These are phyloP conservation scores for Fusarium pilosicola DNA, from an alignment of 2,329 filamentous ascomycete genomes.

Conservation along the genomic window DNA sequence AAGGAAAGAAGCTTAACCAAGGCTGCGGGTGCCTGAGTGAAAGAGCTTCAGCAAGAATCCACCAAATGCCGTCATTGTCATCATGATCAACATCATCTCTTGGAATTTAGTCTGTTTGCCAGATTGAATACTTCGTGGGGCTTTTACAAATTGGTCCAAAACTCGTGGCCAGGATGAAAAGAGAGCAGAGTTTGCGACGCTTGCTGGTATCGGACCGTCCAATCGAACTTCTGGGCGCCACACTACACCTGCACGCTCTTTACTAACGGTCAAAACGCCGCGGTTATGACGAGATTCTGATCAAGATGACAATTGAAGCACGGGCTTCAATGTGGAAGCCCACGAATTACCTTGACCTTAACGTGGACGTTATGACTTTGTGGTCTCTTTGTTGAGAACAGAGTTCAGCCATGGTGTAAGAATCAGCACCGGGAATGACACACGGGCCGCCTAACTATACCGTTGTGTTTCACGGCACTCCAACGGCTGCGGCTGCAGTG, in stretches of 20 bases:
- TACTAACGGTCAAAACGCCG: conserved; percentile 6
- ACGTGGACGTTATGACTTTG: background rate
- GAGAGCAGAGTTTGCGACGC: background rate
- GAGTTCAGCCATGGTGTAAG: conserved; percentile 26
- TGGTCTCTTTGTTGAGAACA: conserved; percentile 6
- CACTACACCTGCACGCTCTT: conserved; percentile 34
- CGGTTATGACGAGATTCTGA: conserved; percentile 24
- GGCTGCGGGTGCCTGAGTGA: conserved; percentile 1
- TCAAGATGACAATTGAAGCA: background rate
- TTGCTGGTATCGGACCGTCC: background rate
- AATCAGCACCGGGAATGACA: conserved; percentile 17
- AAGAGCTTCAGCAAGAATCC: conserved; percentile 9
- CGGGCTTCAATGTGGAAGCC: background rate
- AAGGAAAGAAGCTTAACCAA: conserved; percentile 33
- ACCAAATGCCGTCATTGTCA: conserved; percentile 31
- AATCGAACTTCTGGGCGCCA: background rate
- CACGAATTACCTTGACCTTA: background rate
- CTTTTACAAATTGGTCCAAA: conserved; percentile 4
- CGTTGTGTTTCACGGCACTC: conserved; percentile 14
- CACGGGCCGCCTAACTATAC: conserved; percentile 22
- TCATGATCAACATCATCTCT: conserved; percentile 23
- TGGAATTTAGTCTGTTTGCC: background rate
- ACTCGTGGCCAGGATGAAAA: background rate
- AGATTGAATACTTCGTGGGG: background rate
- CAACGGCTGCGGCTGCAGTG: conserved; percentile 25